Conservation (phyloP, 179 eudicot species). For the Patellifolia procumbens region DNA sequence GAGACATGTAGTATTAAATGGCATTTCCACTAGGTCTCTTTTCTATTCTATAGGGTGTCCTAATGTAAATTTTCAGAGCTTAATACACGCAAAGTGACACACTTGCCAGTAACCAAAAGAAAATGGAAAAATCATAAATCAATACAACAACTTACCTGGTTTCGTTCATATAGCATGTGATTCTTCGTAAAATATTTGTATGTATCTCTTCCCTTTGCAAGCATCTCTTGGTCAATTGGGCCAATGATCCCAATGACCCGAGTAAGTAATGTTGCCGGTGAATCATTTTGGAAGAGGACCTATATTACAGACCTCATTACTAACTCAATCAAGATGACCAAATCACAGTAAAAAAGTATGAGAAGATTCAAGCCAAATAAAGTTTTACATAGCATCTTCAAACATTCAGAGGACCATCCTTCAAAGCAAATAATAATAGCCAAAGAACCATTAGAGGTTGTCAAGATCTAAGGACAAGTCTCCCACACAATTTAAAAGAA, state of each 20-base stretch:
- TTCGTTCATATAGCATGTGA: slow-evolving; percentile 97
- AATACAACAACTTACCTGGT: slow-evolving; percentile 62
- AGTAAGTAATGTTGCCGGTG: slow-evolving; percentile 94
- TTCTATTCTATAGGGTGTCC: not conserved
- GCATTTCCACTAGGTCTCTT: not conserved
- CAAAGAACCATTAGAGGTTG: not conserved
- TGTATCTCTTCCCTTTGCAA: slow-evolving; percentile 91
- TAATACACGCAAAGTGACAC: not conserved
- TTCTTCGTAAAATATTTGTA: slow-evolving; percentile 94
- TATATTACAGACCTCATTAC: slow-evolving; percentile 27
- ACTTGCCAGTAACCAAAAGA: not conserved
- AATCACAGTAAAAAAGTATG: not conserved
- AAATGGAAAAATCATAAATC: not conserved
- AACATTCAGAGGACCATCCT: not conserved
- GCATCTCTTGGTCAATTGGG: slow-evolving; percentile 80
- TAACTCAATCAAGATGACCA: slow-evolving; percentile 7
- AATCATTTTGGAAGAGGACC: slow-evolving; percentile 99
- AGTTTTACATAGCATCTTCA: not conserved
- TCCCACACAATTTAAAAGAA: not conserved
- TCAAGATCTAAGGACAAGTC: not conserved
- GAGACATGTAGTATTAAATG: not conserved
- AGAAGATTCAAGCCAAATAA: not conserved
- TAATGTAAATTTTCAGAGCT: not conserved
- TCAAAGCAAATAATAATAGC: not conserved
- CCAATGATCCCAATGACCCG: slow-evolving; percentile 93